Evolutionary conservation across 2,329 filamentous ascomycete species (phyloP), one percentile per base, ranked within the genome.

Genomic region (Dothistroma pini): DNA sequence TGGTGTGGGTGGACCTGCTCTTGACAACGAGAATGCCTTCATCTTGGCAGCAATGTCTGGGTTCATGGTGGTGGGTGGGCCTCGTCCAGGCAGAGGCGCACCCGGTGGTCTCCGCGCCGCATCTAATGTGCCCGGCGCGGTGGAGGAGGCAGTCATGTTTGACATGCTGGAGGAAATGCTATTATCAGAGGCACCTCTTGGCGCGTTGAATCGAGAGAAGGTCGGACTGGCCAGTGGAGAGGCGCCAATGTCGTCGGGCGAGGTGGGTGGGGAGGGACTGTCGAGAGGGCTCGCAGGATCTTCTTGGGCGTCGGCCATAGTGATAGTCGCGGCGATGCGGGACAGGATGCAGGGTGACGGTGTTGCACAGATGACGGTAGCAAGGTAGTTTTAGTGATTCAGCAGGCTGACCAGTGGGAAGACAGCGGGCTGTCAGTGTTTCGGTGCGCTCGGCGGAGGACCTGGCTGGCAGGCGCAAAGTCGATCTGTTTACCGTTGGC

Each of bases 91-190:
- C 47, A 79, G 74, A 7, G 77, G 74, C 3, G 76, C 74, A 32
- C 74, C 71, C 22, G 74, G 75, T 14, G 83, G 83, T 69, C 84
- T 80, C 65, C 86, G 79, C 44, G 86, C 86, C 54, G 86, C 84
- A 75, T 88, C 91, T 70, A 96, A 79, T 60, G 90, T 84, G 47
- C 91, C 91, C 4, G 93, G 80, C 47, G 90, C 87, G 31, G 89
- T 95, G n/a, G 92, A 96, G n/a, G 87, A 92, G 7, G 89, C 79
- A 59, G 85, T 90, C 86, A 96, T 92, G 60, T 77, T 75, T 25
- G 76, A 75, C 32, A 78, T 72, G 58, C 78, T 79, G 21, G 86
- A 78, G 54, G 66, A 58, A 19, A 66, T 58, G 25, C 57, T 55
- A 35, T 54, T 65, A 50, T 68, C 64, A 49, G 69, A 69, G 48